These are phyloP conservation scores for Wickerhamomyces hampshirensis DNA, from an alignment of 805 yeast species.

Conservation along the genomic window DNA sequence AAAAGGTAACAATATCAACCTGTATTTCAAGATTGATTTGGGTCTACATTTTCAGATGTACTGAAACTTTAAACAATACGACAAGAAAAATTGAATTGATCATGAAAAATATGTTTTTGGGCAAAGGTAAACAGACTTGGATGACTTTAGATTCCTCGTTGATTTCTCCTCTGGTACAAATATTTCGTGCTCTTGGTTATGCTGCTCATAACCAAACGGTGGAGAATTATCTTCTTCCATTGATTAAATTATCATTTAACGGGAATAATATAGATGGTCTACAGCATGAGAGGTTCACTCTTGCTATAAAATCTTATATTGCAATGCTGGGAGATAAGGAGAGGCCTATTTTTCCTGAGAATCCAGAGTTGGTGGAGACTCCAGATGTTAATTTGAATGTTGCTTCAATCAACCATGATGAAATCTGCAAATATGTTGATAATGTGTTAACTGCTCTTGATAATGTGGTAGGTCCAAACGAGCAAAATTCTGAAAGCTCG, in stretches of 20 bases:
- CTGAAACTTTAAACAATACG: slow-evolving; percentile 86
- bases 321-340: slow-evolving; percentile 64
- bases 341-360: slow-evolving; percentile 72
- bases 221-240: slow-evolving; percentile 71
- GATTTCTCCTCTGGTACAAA: slow-evolving; percentile 62
- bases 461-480: slow-evolving; percentile 41
- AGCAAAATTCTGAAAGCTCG: slow-evolving; percentile 16
- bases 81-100: slow-evolving; percentile 70
- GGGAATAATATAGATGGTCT: slow-evolving; percentile 55
- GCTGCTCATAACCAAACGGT: slow-evolving; percentile 74
- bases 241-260: slow-evolving; percentile 58
- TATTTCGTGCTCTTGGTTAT: slow-evolving; percentile 73
- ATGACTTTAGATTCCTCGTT: slow-evolving; percentile 56
- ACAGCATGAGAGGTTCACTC: slow-evolving; percentile 63
- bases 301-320: slow-evolving; percentile 68
- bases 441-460: slow-evolving; percentile 57
- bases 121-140: slow-evolving; percentile 73
- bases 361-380: slow-evolving; percentile 27
- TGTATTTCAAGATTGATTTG: slow-evolving; percentile 75
- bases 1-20: slow-evolving; percentile 52
- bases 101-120: slow-evolving; percentile 50
- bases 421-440: slow-evolving; percentile 56
- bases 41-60: slow-evolving; percentile 83
- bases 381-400: slow-evolving; percentile 29
- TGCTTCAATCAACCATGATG: slow-evolving; percentile 53